Evolutionary conservation across 2,329 filamentous ascomycete genomes (phyloP).

Genomic region (Diplodia corticola): DNA sequence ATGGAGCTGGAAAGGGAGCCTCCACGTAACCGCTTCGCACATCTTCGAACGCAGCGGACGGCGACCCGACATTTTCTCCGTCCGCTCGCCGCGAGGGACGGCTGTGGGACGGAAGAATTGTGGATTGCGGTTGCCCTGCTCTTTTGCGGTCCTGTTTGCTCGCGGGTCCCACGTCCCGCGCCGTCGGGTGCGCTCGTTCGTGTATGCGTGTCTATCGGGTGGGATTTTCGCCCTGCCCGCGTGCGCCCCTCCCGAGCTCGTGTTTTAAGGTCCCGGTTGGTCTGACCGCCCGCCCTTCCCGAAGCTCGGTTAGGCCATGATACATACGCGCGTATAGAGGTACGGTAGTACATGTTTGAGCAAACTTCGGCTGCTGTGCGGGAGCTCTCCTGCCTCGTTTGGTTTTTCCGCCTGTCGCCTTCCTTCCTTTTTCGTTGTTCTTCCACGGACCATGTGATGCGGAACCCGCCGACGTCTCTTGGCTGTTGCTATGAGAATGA

Average conservation of each 20-base stretch:
- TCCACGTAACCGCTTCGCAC: not conserved
- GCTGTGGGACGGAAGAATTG: slow-evolving; percentile 11
- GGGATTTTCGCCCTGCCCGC: not conserved
- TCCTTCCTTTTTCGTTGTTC: not conserved
- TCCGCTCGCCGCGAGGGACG: not conserved
- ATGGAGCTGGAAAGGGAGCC: not conserved
- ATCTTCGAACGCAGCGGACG: slow-evolving; percentile 17
- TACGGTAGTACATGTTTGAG: not conserved
- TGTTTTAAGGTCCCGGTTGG: not conserved
- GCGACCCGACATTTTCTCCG: not conserved
- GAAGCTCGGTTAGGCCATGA: not conserved
- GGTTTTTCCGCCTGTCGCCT: not conserved
- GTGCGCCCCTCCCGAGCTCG: too few species aligned
- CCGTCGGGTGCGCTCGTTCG: not conserved
- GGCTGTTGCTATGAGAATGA: not conserved
- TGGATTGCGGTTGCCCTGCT: not conserved
- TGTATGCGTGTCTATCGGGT: not conserved
- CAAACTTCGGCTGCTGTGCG: not conserved
- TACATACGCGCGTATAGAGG: not conserved
- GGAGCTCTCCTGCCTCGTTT: not conserved
- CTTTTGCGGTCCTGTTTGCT: not conserved
- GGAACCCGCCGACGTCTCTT: not conserved
- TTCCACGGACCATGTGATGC: not conserved
- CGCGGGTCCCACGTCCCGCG: too few species aligned
- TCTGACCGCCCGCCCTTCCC: not conserved